Evolutionary conservation across 2,329 filamentous ascomycete genomes (phyloP).

Genomic region (Fusarium torreyae): DNA sequence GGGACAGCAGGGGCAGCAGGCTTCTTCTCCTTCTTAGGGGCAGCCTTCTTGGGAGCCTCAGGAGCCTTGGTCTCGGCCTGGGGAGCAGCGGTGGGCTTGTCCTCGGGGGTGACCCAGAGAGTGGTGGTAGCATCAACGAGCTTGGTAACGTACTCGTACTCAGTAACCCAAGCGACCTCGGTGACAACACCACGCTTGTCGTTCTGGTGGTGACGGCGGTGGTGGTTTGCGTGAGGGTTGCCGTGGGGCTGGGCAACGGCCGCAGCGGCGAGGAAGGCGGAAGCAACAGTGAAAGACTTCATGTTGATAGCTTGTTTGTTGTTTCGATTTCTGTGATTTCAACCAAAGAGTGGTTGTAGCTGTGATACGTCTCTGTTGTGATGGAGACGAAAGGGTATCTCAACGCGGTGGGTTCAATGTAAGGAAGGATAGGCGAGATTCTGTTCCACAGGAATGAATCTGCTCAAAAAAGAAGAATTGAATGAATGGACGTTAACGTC

Average conservation of each 20-base stretch:
- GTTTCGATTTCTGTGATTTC: conserved; percentile 38
- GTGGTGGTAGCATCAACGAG: conserved; percentile 66
- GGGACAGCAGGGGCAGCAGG: conserved; percentile 44
- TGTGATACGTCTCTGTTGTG: conserved; percentile 38
- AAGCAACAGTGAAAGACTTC: conserved; percentile 58
- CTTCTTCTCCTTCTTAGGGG: conserved; percentile 41
- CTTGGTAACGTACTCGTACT: conserved; percentile 64
- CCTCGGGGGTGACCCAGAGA: conserved; percentile 58
- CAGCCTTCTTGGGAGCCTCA: conserved; percentile 26
- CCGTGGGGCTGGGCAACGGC: conserved; percentile 66
- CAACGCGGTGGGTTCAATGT: conserved; percentile 37
- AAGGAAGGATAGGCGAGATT: conserved; percentile 44
- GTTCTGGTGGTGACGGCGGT: conserved; percentile 57
- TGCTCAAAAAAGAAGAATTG: conserved; percentile 40
- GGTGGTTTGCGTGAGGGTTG: conserved; percentile 54
- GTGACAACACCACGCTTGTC: conserved; percentile 61
- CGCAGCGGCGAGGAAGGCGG: conserved; percentile 56
- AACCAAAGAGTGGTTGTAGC: conserved; percentile 44
- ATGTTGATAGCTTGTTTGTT: conserved; percentile 51
- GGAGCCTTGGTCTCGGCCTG: conserved; percentile 38
- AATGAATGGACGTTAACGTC: conserved; percentile 47
- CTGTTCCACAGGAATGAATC: conserved; percentile 52
- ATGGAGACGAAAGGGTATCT: conserved; percentile 45
- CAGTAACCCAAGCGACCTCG: conserved; percentile 66
- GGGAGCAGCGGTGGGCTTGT: conserved; percentile 46